These are phyloP conservation scores for Cicer bijugum DNA, from an alignment of 306 rosid genomes.

Conservation along the genomic window DNA sequence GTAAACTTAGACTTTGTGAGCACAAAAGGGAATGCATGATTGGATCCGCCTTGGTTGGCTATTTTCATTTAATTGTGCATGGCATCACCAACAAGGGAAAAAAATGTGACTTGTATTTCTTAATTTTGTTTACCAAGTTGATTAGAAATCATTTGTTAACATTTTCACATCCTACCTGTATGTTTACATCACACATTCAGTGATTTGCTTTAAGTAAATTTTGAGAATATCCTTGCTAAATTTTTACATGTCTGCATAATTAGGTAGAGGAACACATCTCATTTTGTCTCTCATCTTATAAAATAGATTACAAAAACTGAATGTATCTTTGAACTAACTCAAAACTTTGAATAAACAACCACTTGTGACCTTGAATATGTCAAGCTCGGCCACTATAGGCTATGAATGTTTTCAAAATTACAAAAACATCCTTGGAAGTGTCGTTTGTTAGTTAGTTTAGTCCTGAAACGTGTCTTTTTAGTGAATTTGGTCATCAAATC, in stretches of 20 bases:
- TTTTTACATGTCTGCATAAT: constrained; percentile 21
- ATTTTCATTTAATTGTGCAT: constrained; percentile 32
- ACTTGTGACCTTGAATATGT: too few relatives aligned
- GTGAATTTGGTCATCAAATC: too few relatives aligned
- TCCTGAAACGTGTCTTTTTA: too few relatives aligned
- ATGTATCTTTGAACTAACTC: constrained; percentile 23
- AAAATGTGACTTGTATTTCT: constrained; percentile 20
- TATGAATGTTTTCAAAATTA: too few relatives aligned
- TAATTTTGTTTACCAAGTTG: constrained; percentile 27
- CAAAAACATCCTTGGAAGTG: too few relatives aligned
- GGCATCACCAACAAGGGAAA: constrained; percentile 29
- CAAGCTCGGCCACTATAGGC: too few relatives aligned
- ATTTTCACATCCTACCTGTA: background rate
- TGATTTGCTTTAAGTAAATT: constrained; percentile 8
- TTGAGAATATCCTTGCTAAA: background rate
- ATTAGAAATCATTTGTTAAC: constrained; percentile 28
- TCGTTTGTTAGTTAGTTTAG: too few relatives aligned
- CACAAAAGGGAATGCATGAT: constrained; percentile 8
- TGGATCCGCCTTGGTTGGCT: constrained; percentile 12
- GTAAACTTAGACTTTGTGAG: constrained; percentile 17
- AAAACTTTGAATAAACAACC: background rate
- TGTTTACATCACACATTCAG: background rate
- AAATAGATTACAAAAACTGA: constrained; percentile 13
- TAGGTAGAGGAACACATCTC: background rate
- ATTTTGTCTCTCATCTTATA: background rate